These are phyloP conservation scores for Malus hybrid DNA, from an alignment of 331 rosid species.

Conservation along the genomic window DNA sequence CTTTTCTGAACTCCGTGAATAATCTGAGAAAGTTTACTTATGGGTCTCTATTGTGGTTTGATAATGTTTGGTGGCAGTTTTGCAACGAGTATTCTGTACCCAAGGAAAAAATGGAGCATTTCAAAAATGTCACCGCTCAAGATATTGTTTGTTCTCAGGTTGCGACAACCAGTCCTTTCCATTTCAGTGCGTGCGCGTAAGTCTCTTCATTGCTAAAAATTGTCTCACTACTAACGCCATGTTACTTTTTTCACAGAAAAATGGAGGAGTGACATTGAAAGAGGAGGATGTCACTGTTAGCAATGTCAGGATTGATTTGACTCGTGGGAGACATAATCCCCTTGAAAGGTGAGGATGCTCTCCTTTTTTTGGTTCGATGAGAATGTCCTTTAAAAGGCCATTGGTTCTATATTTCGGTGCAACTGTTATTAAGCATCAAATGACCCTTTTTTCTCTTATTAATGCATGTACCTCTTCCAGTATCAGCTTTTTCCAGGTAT, in stretches of 20 bases:
- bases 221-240: constrained; percentile 6
- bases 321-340: constrained; percentile 86
- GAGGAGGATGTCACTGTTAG: constrained; percentile 79
- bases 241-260: constrained; percentile 42
- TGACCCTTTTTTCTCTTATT: constrained; percentile 4
- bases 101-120: constrained; percentile 63
- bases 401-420: not conserved
- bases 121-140: constrained; percentile 77
- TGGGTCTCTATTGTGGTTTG: not conserved
- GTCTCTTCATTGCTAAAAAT: not conserved
- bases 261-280: constrained; percentile 65
- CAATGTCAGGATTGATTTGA: constrained; percentile 88
- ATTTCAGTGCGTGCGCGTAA: not conserved
- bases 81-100: constrained; percentile 95
- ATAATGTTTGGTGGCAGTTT: constrained; percentile 43
- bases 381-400: not conserved
- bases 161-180: not conserved
- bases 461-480: constrained; percentile 52
- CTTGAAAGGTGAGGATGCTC: constrained; percentile 49
- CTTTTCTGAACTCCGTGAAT: not conserved
- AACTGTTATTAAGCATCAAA: not conserved
- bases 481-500: constrained; percentile 86
- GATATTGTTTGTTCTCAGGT: constrained; percentile 95
- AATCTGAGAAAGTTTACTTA: not conserved
- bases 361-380: not conserved